Percentiles rank a stretch among this genome's conserved stretches.
These are phyloP conservation scores for Aspergillus fischeri DNA, from an alignment of 2,329 filamentous ascomycete species.

Conservation along the genomic window DNA sequence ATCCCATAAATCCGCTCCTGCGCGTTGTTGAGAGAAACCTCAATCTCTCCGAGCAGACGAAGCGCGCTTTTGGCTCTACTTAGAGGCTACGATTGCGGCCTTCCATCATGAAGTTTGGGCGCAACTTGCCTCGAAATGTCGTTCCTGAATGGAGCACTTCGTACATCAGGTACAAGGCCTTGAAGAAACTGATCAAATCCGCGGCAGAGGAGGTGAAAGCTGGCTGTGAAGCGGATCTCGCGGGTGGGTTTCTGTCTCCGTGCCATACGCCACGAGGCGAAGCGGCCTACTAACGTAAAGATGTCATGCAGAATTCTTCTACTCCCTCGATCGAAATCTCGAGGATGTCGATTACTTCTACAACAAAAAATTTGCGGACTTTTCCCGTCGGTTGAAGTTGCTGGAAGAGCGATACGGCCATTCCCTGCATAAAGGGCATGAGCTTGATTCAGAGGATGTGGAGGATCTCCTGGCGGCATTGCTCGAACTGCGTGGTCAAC, in stretches of 20 bases:
- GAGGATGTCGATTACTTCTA: constrained; percentile 97
- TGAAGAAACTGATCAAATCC: constrained; percentile 92
- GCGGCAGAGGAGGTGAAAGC: constrained; percentile 64
- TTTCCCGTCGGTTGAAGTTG: constrained; percentile 75
- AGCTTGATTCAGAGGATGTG: constrained; percentile 79
- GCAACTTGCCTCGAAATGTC: constrained; percentile 46
- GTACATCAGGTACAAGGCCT: constrained; percentile 50
- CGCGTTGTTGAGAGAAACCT: not conserved
- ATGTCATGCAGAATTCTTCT: constrained; percentile 77
- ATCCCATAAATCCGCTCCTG: not conserved
- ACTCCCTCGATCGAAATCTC: constrained; percentile 90
- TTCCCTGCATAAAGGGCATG: constrained; percentile 62
- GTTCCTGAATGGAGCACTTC: constrained; percentile 48
- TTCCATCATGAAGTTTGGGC: constrained; percentile 48
- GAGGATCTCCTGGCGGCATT: constrained; percentile 89
- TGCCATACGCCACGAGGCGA: constrained; percentile 2
- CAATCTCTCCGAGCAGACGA: not conserved
- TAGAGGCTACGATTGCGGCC: not conserved
- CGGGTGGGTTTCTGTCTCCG: constrained; percentile 60
- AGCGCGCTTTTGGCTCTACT: not conserved
- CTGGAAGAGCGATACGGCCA: constrained; percentile 84
- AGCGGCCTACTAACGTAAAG: constrained; percentile 19
- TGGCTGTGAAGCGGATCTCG: constrained; percentile 77
- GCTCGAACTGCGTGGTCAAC: constrained; percentile 78
- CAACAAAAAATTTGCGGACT: constrained; percentile 89